phyloP scores from a whole-genome alignment of 2,329 filamentous ascomycete species.

The Ascochyta koolunga region DNA sequence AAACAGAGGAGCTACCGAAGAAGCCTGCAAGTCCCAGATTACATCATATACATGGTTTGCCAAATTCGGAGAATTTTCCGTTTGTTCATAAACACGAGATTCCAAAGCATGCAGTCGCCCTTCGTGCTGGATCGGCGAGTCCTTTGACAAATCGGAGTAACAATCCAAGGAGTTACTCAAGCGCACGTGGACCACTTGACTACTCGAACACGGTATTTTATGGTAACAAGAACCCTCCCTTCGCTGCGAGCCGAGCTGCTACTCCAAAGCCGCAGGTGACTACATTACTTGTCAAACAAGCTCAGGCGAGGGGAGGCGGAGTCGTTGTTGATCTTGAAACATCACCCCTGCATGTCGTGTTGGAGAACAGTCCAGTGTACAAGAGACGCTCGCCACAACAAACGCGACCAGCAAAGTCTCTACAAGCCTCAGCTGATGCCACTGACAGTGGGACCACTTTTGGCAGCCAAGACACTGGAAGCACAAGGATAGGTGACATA shows the following conservation, averaged over 20 bases:
- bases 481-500: neutral
- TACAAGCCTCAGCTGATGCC: neutral
- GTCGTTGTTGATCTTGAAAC: neutral
- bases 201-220: conserved; percentile 4
- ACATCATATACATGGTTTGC: conserved; percentile 27
- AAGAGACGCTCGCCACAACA: neutral
- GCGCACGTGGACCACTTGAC: neutral
- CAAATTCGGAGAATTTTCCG: conserved; percentile 24
- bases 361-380: conserved; percentile 1
- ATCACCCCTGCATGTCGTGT: neutral
- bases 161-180: neutral
- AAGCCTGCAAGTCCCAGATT: conserved; percentile 26
- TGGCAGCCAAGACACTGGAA: neutral
- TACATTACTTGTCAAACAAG: neutral
- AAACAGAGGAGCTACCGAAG: neutral
- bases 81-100: conserved; percentile 32
- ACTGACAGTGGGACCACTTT: neutral
- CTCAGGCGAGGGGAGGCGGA: neutral
- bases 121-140: conserved; percentile 21
- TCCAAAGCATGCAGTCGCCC: conserved; percentile 19
- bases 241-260: neutral
- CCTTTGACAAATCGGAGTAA: conserved; percentile 9
- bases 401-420: neutral
- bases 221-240: neutral
- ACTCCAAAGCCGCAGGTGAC: neutral